These are phyloP conservation scores for Podospora sp. DNA, from an alignment of 495 filamentous ascomycete species.

Conservation along the genomic window DNA sequence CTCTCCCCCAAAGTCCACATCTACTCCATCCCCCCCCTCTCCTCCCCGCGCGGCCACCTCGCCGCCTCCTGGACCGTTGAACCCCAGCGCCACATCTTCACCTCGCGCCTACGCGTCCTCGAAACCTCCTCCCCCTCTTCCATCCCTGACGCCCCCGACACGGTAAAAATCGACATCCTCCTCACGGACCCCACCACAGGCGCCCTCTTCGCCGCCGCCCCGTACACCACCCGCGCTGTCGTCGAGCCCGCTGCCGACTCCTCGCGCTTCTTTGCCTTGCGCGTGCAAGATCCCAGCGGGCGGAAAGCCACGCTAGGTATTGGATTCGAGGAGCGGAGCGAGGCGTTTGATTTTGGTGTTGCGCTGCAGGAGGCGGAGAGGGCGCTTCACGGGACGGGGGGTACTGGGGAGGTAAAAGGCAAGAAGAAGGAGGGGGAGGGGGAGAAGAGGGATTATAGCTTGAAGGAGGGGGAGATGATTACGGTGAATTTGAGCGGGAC, in stretches of 20 bases:
- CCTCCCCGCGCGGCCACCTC: conserved; percentile 70
- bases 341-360: conserved; percentile 82
- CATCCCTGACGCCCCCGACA: conserved; percentile 43
- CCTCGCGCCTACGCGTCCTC: conserved; percentile 74
- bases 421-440: conserved; percentile 38
- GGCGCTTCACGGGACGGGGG: conserved; percentile 48
- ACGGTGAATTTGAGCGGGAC: conserved; percentile 69
- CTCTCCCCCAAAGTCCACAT: conserved; percentile 69
- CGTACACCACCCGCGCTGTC: conserved; percentile 59
- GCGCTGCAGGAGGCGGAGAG: conserved; percentile 71
- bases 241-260: conserved; percentile 76
- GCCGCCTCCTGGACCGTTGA: conserved; percentile 75
- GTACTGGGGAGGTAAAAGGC: conserved; percentile 26
- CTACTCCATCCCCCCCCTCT: conserved; percentile 73
- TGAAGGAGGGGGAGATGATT: conserved; percentile 86
- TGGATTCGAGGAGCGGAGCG: conserved; percentile 80
- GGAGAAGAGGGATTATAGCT: conserved; percentile 69
- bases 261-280: conserved; percentile 76
- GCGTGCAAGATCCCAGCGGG: conserved; percentile 71
- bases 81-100: conserved; percentile 74
- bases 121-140: conserved; percentile 63
- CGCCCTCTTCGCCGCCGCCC: conserved; percentile 78
- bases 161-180: conserved; percentile 68
- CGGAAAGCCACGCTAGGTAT: conserved; percentile 77
- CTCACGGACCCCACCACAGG: conserved; percentile 71